Evolutionary conservation across 345 rosid genomes (phyloP), one percentile per base, ranked within the genome.

Genomic region (Linum lewisii): DNA sequence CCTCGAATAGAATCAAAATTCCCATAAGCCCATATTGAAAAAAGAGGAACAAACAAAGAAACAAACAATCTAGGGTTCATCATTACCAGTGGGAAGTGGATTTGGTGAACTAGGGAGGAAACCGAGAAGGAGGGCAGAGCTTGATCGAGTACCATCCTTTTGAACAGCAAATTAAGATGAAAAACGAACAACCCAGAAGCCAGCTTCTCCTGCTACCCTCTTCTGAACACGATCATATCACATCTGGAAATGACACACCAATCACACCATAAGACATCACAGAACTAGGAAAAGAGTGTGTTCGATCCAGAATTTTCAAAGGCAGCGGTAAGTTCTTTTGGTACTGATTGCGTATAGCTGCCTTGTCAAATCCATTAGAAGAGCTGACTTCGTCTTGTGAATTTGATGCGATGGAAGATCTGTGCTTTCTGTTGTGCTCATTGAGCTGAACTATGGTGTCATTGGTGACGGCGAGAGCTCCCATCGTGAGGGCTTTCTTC

Each of bases 111-210:
- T 90, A 90, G 55, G 82, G 66, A 21, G 87, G 75, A 56, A 29
- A 74, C 58, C 45, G 51, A 22, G 69, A 14, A 3, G 88, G 86
- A 45, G 95, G 97, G 26, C 66, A 72, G 54, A 90, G 85, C 58
- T 84, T 71, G 77, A 87, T 83, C 6, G 97, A 87, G 62, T 87
- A 90, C 55, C 95, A 90, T 66, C 87, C 97, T 82, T 73, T 82
- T 10, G 83, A 84, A 78, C 83, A 22, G 81, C 88, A 64, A 81
- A 83, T 83, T 73, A 5, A 90, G 84, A 70, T 90, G 92, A 21
- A 84, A 77, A 58, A 90, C 85, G 63, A 83, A 83, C 3, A 90
- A 63, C 67, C 97, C 97, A 65, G 90, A 84, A 50, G 95, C 95
- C 68, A 90, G 53, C 64, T 83, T 90, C 90, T 90, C 97, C 47